These are phyloP conservation scores for Microcyclospora pomicola DNA, from an alignment of 2,329 filamentous ascomycete genomes.

Conservation along the genomic window DNA sequence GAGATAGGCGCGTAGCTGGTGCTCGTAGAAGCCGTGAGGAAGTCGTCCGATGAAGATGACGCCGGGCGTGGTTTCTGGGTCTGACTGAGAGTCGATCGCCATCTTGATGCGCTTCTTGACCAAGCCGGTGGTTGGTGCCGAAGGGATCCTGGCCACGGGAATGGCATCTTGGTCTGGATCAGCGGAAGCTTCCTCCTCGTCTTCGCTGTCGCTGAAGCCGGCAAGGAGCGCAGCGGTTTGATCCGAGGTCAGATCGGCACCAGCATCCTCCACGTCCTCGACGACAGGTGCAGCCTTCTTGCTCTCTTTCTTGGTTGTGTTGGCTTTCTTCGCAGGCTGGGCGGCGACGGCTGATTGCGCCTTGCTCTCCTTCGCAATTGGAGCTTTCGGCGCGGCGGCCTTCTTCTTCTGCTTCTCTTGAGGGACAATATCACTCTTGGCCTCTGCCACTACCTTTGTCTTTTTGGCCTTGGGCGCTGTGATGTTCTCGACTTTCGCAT, in stretches of 20 bases:
- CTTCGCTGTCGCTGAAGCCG: constrained; percentile 36
- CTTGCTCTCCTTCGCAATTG: constrained; percentile 7
- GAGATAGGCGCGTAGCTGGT: constrained; percentile 89
- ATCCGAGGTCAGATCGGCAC: constrained; percentile 26
- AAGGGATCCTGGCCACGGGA: constrained; percentile 24
- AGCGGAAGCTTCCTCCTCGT: constrained; percentile 27
- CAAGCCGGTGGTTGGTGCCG: constrained; percentile 20
- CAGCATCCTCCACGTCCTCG: constrained; percentile 17
- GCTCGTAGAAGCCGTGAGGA: constrained; percentile 92
- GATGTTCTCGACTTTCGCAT: constrained; percentile 1
- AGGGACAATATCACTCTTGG: constrained; percentile 4
- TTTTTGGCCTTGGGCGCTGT: constrained; percentile 5
- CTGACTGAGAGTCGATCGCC: constrained; percentile 23
- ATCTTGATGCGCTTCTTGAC: constrained; percentile 33
- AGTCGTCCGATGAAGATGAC: constrained; percentile 84
- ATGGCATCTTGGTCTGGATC: constrained; percentile 26
- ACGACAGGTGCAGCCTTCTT: constrained; percentile 3
- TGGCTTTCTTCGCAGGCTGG: neutral
- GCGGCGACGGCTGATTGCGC: neutral
- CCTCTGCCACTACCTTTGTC: constrained; percentile 4
- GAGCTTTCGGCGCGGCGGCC: constrained; percentile 2
- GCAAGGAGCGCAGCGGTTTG: constrained; percentile 38
- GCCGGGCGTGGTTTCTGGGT: constrained; percentile 47
- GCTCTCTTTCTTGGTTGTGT: neutral
- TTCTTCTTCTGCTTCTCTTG: constrained; percentile 4